Evolutionary conservation across 2,329 filamentous ascomycete genomes (phyloP).

Genomic region (Aspergillus sp.): DNA sequence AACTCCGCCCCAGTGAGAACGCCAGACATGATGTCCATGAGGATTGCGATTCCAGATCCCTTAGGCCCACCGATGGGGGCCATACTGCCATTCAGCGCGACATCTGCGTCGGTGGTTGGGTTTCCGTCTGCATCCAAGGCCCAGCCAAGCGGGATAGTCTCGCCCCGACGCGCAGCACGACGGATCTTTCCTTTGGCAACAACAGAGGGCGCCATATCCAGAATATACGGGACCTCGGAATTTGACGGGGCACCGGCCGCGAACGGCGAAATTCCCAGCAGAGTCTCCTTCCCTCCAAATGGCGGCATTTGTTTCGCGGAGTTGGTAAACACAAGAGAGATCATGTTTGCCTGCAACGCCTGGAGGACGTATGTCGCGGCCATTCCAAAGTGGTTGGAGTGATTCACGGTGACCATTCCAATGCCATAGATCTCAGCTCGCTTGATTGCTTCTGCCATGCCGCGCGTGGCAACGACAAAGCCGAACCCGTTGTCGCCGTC

Average conservation of each 20-base stretch:
- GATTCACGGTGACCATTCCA: constrained; percentile 72
- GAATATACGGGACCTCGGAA: constrained; percentile 56
- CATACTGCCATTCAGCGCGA: constrained; percentile 75
- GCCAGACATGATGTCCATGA: constrained; percentile 88
- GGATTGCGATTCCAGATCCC: constrained; percentile 72
- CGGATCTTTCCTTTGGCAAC: constrained; percentile 48
- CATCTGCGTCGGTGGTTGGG: constrained; percentile 67
- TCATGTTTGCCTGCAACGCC: constrained; percentile 69
- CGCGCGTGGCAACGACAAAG: constrained; percentile 66
- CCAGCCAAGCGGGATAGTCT: constrained; percentile 59
- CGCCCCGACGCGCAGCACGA: constrained; percentile 42
- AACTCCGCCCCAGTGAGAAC: constrained; percentile 72
- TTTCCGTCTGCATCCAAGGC: constrained; percentile 70
- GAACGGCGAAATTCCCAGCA: constrained; percentile 73
- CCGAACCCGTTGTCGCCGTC: constrained; percentile 72
- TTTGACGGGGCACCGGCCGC: constrained; percentile 71
- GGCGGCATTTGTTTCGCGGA: constrained; percentile 70
- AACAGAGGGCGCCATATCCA: constrained; percentile 48
- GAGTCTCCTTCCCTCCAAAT: constrained; percentile 66
- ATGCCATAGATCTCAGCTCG: constrained; percentile 67
- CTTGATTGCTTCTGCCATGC: constrained; percentile 66
- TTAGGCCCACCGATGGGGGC: constrained; percentile 83
- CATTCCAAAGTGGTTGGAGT: constrained; percentile 84
- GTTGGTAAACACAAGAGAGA: constrained; percentile 70
- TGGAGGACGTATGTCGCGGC: constrained; percentile 76